These are phyloP conservation scores for Lasiodiplodia citricola DNA, from an alignment of 2,329 filamentous ascomycete species.

Conservation along the genomic window DNA sequence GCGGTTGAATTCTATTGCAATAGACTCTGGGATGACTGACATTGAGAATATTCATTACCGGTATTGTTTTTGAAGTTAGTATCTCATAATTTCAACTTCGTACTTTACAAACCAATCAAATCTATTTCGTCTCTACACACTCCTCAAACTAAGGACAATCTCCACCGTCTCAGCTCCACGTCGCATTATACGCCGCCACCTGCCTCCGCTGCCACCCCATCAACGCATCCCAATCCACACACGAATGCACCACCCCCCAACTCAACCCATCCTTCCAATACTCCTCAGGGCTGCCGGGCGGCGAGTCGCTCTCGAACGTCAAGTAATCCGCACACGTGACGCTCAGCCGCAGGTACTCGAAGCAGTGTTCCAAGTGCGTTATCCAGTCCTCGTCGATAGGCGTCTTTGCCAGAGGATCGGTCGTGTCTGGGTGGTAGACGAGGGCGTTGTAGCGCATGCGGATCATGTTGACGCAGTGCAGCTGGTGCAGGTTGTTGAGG, in stretches of 20 bases:
- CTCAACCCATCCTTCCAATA: slow-evolving; percentile 9
- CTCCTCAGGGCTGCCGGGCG: not conserved
- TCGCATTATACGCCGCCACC: not conserved
- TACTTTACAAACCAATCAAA: no score
- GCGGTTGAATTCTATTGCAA: not conserved
- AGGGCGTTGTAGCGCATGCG: slow-evolving; percentile 5
- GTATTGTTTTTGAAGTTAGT: not conserved
- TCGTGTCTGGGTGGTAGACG: not conserved
- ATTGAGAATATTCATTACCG: not conserved
- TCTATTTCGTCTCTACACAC: no score
- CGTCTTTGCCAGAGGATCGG: not conserved
- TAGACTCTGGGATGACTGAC: not conserved
- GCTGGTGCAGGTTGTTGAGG: slow-evolving; percentile 5
- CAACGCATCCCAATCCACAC: not conserved
- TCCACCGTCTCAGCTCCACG: not conserved
- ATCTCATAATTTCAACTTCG: no score
- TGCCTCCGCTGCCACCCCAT: not conserved
- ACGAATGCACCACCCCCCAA: slow-evolving; percentile 4
- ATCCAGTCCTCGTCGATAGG: not conserved
- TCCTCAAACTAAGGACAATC: no score
- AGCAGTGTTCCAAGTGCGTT: slow-evolving; percentile 48
- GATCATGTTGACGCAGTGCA: slow-evolving; percentile 18
- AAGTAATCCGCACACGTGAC: slow-evolving; percentile 44
- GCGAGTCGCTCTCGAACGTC: slow-evolving; percentile 35
- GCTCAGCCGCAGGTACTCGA: slow-evolving; percentile 45